Conservation (phyloP, 345 rosid genomes). For the Brassica incana region DNA sequence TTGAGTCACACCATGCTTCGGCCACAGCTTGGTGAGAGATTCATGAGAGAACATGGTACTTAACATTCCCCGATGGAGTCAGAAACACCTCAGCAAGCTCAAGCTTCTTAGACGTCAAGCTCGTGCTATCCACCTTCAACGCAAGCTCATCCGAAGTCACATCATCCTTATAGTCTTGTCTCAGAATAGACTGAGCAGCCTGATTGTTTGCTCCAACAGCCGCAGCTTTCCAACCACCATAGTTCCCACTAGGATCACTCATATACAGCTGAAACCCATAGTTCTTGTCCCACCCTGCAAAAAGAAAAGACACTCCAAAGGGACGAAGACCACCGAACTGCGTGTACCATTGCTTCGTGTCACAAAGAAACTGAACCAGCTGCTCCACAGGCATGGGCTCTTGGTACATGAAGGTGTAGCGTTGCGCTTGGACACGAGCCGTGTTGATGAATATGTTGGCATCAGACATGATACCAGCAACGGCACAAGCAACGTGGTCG, state of each 20-base stretch:
- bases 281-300: conserved; percentile 97
- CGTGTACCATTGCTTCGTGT: conserved; percentile 94
- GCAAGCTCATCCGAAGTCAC: conserved; percentile 83
- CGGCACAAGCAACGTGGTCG: no score
- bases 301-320: conserved; percentile 88
- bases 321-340: conserved; percentile 98
- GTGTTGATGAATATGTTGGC: conserved; percentile 96
- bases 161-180: conserved; percentile 94
- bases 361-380: conserved; percentile 92
- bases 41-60: conserved; percentile 84
- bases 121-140: conserved; percentile 97
- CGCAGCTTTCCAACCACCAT: conserved; percentile 96
- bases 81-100: conserved; percentile 86
- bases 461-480: no score
- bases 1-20: conserved; percentile 76
- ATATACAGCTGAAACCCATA: conserved; percentile 87
- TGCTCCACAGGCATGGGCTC: conserved; percentile 98
- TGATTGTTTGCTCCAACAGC: conserved; percentile 95
- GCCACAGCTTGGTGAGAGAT: conserved; percentile 68
- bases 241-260: conserved; percentile 98
- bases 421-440: conserved; percentile 91
- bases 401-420: conserved; percentile 85
- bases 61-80: conserved; percentile 72
- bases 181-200: conserved; percentile 96
- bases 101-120: conserved; percentile 90